A percentile compares a stretch with the other conserved stretches of the same genome.
phyloP scores from a whole-genome alignment of 2,329 filamentous ascomycete genomes.

The Aureobasidium sp. region DNA sequence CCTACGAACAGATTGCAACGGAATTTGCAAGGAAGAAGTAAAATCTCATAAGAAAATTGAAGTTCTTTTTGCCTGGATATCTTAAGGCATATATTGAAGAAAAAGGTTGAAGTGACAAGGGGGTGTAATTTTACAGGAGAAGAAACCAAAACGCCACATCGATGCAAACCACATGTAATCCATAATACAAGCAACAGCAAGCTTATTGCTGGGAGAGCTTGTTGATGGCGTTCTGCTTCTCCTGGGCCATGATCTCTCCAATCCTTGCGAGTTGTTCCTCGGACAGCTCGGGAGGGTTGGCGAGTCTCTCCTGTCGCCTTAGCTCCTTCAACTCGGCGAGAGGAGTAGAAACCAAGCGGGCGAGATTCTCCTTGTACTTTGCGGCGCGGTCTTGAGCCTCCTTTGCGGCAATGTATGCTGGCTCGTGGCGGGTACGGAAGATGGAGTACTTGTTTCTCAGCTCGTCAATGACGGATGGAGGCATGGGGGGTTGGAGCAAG shows the following conservation, averaged over 20 bases:
- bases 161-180: slow-evolving; percentile 7
- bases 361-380: slow-evolving; percentile 33
- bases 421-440: slow-evolving; percentile 73
- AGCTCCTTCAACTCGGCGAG: slow-evolving; percentile 33
- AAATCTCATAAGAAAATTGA: neutral
- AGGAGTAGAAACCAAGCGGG: slow-evolving; percentile 38
- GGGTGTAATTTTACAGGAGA: slow-evolving; percentile 8
- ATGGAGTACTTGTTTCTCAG: slow-evolving; percentile 73
- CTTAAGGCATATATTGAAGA: neutral
- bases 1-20: slow-evolving; percentile 35
- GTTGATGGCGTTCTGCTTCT: slow-evolving; percentile 9
- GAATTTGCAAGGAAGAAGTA: slow-evolving; percentile 19
- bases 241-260: slow-evolving; percentile 31
- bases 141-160: slow-evolving; percentile 5
- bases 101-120: neutral
- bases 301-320: slow-evolving; percentile 27
- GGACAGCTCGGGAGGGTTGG: slow-evolving; percentile 28
- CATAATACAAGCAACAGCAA: neutral
- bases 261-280: slow-evolving; percentile 33
- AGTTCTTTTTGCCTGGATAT: neutral
- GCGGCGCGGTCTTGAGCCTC: slow-evolving; percentile 43
- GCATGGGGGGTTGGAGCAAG: slow-evolving; percentile 70
- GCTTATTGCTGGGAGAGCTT: slow-evolving; percentile 7
- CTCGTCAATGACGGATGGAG: slow-evolving; percentile 70
- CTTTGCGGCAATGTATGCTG: slow-evolving; percentile 60